Conservation (phyloP, 2,329 filamentous ascomycete species). For the Cordyceps cicadae region DNA sequence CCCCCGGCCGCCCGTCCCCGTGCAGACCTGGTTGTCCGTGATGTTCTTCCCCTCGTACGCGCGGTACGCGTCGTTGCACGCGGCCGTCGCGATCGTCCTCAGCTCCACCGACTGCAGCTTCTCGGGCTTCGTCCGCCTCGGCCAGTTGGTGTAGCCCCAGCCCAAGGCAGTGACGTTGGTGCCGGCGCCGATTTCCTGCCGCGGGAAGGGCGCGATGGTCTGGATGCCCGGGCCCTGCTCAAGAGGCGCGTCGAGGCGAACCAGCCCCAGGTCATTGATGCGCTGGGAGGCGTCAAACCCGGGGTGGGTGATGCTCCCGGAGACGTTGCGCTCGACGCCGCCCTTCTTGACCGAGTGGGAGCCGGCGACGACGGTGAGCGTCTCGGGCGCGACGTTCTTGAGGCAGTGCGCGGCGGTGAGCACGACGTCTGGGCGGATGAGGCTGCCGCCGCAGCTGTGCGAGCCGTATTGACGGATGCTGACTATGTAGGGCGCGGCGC, state of each 20-base stretch:
- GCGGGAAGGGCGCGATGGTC: neutral
- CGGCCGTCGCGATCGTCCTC: neutral
- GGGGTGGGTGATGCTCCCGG: neutral
- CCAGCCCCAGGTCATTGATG: neutral
- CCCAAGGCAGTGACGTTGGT: slow-evolving; percentile 8
- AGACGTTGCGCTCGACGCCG: neutral
- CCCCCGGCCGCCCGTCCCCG: neutral
- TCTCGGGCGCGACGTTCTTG: neutral
- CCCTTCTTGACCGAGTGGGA: neutral
- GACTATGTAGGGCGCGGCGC: neutral
- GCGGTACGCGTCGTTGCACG: neutral
- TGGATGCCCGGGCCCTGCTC: neutral
- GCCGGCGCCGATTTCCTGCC: neutral
- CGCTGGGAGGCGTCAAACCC: neutral
- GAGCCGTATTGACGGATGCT: neutral
- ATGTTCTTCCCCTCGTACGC: neutral
- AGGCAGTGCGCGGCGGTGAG: slow-evolving; percentile 7
- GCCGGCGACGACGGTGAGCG: neutral
- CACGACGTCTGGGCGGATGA: neutral
- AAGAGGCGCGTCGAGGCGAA: neutral
- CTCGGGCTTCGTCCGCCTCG: neutral
- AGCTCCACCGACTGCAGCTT: neutral
- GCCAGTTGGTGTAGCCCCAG: slow-evolving; percentile 7
- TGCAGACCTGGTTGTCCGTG: slow-evolving; percentile 1
- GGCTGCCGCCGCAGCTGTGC: slow-evolving; percentile 3